Evolutionary conservation across 495 filamentous ascomycete genomes (phyloP).

Genomic region (Penicillium steckii): DNA sequence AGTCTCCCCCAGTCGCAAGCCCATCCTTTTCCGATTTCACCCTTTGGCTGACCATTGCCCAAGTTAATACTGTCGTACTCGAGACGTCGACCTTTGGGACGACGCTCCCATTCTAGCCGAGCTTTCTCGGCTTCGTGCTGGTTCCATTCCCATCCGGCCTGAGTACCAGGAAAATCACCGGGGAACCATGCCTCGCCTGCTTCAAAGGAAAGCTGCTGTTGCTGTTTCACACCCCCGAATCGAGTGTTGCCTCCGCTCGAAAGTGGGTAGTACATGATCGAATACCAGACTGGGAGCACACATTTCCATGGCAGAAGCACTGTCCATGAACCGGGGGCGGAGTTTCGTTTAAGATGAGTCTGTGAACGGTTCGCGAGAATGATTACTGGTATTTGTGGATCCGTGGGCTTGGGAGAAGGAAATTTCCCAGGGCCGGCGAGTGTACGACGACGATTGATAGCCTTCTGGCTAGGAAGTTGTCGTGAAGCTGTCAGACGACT

Average conservation of each 20-base stretch:
- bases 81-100: conserved; percentile 77
- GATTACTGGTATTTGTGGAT: conserved; percentile 81
- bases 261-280: conserved; percentile 80
- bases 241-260: conserved; percentile 74
- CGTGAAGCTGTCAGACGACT: conserved; percentile 60
- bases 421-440: conserved; percentile 61
- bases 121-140: conserved; percentile 59
- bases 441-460: conserved; percentile 81
- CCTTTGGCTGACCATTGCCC: conserved; percentile 65
- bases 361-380: conserved; percentile 58
- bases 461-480: conserved; percentile 74
- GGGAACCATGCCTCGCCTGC: conserved; percentile 81
- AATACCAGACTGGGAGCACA: conserved; percentile 81
- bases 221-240: conserved; percentile 80
- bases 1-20: conserved; percentile 84
- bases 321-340: conserved; percentile 75
- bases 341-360: conserved; percentile 30
- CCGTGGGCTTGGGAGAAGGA: conserved; percentile 58
- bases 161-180: conserved; percentile 80
- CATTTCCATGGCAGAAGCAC: conserved; percentile 91
- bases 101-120: conserved; percentile 68
- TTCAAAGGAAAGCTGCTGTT: conserved; percentile 81
- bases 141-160: conserved; percentile 78
- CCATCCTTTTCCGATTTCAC: conserved; percentile 82
- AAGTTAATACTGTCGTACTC: conserved; percentile 77